A percentile compares a stretch with the other conserved stretches of the same genome.
Evolutionary conservation across 805 yeast species (phyloP).

Genomic region (Starmera amethionina): DNA sequence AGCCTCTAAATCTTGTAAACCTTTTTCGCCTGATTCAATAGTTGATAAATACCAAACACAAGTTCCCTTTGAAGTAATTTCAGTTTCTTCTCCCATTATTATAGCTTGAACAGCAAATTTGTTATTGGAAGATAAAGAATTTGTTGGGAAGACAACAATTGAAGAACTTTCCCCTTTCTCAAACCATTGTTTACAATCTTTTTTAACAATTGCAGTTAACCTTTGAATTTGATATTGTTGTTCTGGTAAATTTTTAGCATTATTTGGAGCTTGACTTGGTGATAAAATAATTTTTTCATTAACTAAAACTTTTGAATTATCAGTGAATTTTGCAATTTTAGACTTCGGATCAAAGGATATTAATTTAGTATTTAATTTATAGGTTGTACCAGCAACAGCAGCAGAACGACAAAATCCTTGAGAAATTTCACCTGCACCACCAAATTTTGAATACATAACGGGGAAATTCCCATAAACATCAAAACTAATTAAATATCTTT

Average conservation of each 20-base stretch:
- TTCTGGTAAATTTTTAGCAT: slow-evolving; percentile 27
- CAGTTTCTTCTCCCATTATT: slow-evolving; percentile 80
- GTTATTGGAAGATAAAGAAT: slow-evolving; percentile 56
- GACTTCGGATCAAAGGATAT: slow-evolving; percentile 53
- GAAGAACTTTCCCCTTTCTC: slow-evolving; percentile 76
- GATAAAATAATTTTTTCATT: slow-evolving; percentile 73
- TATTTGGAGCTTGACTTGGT: slow-evolving; percentile 51
- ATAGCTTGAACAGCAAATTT: slow-evolving; percentile 73
- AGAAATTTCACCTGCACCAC: slow-evolving; percentile 91
- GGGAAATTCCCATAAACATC: slow-evolving; percentile 95
- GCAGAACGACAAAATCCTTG: slow-evolving; percentile 98
- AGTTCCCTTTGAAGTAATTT: slow-evolving; percentile 80
- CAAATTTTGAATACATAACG: slow-evolving; percentile 82
- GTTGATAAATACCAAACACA: slow-evolving; percentile 87
- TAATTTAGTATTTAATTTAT: slow-evolving; percentile 67
- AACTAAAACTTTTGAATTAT: slow-evolving; percentile 66
- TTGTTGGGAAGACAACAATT: slow-evolving; percentile 87
- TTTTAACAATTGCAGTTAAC: slow-evolving; percentile 72
- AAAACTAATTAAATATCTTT: slow-evolving; percentile 73
- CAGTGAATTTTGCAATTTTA: slow-evolving; percentile 62
- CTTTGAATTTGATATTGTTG: slow-evolving; percentile 56
- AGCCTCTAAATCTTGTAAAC: slow-evolving; percentile 66
- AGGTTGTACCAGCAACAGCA: slow-evolving; percentile 95
- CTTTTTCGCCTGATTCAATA: slow-evolving; percentile 57
- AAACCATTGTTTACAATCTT: slow-evolving; percentile 89